These are phyloP conservation scores for Larix kaempferi DNA, from an alignment of 75 land plant genomes.

Conservation along the genomic window DNA sequence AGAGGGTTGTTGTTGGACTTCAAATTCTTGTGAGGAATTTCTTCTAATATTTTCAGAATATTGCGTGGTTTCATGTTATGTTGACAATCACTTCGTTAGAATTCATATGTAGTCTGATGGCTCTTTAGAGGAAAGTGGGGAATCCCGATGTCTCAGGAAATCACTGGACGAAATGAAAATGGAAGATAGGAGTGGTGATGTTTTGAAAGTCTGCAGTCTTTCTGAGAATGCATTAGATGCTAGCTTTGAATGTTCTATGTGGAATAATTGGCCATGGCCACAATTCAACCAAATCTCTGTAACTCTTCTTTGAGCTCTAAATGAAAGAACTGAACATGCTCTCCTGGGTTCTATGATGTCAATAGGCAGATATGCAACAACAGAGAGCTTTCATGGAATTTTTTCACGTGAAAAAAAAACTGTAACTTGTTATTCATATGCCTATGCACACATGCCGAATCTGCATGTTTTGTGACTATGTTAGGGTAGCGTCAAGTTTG, in stretches of 20 bases:
- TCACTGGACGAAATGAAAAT: constrained; percentile 81
- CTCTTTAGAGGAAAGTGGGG: constrained; percentile 89
- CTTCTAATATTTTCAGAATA: constrained; percentile 69
- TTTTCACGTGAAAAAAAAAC: too few relatives aligned
- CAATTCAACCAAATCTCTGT: constrained; percentile 64
- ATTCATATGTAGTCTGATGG: constrained; percentile 89
- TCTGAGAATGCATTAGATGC: constrained; percentile 57
- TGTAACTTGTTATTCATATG: too few relatives aligned
- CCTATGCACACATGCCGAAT: too few relatives aligned
- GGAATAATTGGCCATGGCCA: constrained; percentile 83
- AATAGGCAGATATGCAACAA: too few relatives aligned
- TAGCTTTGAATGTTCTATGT: constrained; percentile 38
- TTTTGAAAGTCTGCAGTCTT: constrained; percentile 68
- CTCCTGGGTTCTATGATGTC: constrained; percentile 38
- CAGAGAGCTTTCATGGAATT: too few relatives aligned
- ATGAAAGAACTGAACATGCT: constrained; percentile 95
- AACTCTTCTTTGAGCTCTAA: constrained; percentile 79
- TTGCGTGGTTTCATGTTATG: constrained; percentile 86
- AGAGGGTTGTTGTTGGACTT: constrained; percentile 86
- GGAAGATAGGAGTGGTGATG: constrained; percentile 40
- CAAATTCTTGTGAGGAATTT: constrained; percentile 91
- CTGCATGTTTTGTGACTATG: too few relatives aligned
- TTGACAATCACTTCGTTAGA: constrained; percentile 95
- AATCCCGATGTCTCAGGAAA: constrained; percentile 74
- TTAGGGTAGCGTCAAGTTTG: too few relatives aligned